Evolutionary conservation across 345 rosid genomes (phyloP).

Genomic region (Atalantia buxifolia): DNA sequence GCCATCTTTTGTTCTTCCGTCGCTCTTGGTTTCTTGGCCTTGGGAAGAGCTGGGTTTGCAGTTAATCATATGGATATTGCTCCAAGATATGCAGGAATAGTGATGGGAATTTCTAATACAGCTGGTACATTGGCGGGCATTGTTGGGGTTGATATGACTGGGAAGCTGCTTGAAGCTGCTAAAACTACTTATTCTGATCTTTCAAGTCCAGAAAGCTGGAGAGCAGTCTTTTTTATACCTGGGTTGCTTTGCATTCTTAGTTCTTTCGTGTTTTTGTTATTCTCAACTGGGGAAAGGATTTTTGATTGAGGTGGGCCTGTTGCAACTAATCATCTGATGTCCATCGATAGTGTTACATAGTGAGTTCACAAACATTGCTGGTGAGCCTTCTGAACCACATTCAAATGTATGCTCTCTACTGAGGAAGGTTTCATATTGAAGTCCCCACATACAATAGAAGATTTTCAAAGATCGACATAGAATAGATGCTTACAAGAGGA

Average conservation of each 20-base stretch:
- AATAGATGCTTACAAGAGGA: background rate
- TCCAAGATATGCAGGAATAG: constrained; percentile 91
- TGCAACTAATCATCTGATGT: background rate
- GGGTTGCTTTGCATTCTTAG: constrained; percentile 85
- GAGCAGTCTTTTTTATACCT: constrained; percentile 73
- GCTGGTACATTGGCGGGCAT: constrained; percentile 97
- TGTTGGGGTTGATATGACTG: constrained; percentile 85
- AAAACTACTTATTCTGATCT: constrained; percentile 68
- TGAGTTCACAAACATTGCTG: background rate
- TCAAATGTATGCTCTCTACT: background rate
- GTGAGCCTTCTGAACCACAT: background rate
- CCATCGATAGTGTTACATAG: background rate
- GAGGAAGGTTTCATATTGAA: constrained; percentile 4
- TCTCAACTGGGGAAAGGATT: constrained; percentile 92
- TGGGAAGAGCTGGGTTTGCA: constrained; percentile 97
- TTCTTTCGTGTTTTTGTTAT: constrained; percentile 64
- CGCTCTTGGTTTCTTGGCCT: constrained; percentile 88
- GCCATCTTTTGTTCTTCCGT: constrained; percentile 84
- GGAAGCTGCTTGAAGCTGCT: constrained; percentile 85
- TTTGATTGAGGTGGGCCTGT: constrained; percentile 56
- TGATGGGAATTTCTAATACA: constrained; percentile 97
- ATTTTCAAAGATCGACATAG: constrained; percentile 6
- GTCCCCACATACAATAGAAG: background rate
- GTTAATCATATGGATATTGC: constrained; percentile 99
- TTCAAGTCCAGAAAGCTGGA: constrained; percentile 97